These are phyloP conservation scores for Suillus subaureus DNA, from an alignment of 768 basidiomycete species.

Conservation along the genomic window DNA sequence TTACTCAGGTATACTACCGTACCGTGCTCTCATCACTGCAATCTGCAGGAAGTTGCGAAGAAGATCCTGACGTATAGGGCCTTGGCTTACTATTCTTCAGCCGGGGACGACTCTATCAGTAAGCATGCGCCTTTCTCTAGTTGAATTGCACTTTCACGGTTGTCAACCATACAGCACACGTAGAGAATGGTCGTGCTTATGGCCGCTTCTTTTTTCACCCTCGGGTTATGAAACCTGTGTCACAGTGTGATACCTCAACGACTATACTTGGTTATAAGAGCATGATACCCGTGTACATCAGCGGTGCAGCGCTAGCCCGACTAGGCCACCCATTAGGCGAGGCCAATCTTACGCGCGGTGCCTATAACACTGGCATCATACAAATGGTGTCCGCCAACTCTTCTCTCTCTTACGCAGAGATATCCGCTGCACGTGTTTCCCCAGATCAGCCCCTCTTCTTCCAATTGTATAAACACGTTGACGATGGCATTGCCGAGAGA, in stretches of 20 bases:
- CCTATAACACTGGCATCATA: conserved; percentile 65
- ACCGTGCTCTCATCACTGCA: conserved; percentile 1
- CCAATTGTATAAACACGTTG: conserved; percentile 83
- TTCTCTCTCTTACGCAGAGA: conserved; percentile 64
- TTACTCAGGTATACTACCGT: neutral
- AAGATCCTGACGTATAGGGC: conserved; percentile 74
- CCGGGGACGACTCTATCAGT: conserved; percentile 86
- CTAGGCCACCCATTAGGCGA: conserved; percentile 92
- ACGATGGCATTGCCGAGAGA: conserved; percentile 65
- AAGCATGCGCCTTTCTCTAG: conserved; percentile 27
- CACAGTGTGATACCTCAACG: conserved; percentile 67
- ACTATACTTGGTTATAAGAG: conserved; percentile 71
- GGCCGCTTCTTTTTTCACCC: conserved; percentile 85
- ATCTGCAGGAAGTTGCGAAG: conserved; percentile 63
- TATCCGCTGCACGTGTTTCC: conserved; percentile 55
- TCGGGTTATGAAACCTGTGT: conserved; percentile 73
- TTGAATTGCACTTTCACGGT: conserved; percentile 18
- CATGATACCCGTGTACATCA: conserved; percentile 80
- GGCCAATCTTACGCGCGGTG: conserved; percentile 75
- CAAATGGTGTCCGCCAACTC: conserved; percentile 87
- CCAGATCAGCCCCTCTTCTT: conserved; percentile 72
- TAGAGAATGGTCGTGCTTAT: conserved; percentile 81
- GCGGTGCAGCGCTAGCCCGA: conserved; percentile 81
- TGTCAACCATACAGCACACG: conserved; percentile 44
- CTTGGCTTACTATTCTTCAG: conserved; percentile 83